Conservation (phyloP, 176 grass and related monocot species). For the Triticum turgidum region DNA sequence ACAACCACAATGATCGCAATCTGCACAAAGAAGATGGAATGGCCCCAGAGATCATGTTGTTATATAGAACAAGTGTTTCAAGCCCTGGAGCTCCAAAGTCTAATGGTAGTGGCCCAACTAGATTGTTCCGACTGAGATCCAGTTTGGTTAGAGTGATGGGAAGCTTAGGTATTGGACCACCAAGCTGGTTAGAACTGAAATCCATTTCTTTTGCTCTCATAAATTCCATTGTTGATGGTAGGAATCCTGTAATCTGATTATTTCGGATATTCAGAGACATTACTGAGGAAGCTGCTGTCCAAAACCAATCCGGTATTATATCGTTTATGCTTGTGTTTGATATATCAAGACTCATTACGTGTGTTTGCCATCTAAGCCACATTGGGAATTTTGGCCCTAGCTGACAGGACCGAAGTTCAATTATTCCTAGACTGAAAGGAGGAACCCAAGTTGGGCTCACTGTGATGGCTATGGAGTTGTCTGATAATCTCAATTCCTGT, state of each 20-base stretch:
- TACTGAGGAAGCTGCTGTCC: neutral
- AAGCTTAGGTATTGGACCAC: neutral
- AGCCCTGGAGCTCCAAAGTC: neutral
- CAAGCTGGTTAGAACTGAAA: neutral
- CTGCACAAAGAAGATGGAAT: conserved; percentile 10
- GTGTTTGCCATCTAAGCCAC: neutral
- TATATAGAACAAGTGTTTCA: neutral
- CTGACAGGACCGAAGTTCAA: neutral
- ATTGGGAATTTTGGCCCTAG: neutral
- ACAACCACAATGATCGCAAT: fast-evolving
- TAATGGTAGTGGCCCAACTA: neutral
- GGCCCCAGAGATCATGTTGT: neutral
- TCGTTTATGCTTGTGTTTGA: neutral
- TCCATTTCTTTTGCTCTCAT: neutral
- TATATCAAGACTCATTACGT: neutral
- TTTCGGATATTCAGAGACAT: neutral
- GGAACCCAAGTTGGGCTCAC: conserved; percentile 15
- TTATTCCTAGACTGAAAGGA: neutral
- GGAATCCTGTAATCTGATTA: conserved; percentile 16
- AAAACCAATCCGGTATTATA: neutral
- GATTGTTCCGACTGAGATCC: neutral
- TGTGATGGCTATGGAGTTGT: neutral
- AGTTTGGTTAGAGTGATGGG: neutral
- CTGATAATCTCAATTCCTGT: neutral
- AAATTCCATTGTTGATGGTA: neutral